Percentiles rank a stretch among this genome's conserved stretches.
These are phyloP conservation scores for Ambrosiella cleistominuta DNA, from an alignment of 2,329 filamentous ascomycete genomes.

Conservation along the genomic window DNA sequence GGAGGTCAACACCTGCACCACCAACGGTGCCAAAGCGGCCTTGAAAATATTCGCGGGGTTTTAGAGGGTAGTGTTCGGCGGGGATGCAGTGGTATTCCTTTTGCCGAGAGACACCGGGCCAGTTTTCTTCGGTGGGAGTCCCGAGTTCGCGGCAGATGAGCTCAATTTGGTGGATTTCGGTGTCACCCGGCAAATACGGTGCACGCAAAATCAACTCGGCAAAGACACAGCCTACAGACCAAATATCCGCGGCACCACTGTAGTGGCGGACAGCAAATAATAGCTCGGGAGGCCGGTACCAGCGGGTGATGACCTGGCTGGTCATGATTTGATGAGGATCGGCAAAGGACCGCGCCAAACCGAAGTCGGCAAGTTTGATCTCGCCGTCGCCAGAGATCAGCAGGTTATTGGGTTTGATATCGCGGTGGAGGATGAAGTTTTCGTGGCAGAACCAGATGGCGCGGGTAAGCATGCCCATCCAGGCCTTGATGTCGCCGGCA, in stretches of 20 bases:
- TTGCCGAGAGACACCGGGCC: slow-evolving; percentile 75
- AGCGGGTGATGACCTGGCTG: slow-evolving; percentile 83
- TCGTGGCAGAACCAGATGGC: slow-evolving; percentile 95
- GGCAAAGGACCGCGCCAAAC: slow-evolving; percentile 73
- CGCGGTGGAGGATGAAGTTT: slow-evolving; percentile 82
- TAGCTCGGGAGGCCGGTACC: slow-evolving; percentile 90
- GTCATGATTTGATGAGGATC: slow-evolving; percentile 86
- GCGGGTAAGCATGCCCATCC: slow-evolving; percentile 93
- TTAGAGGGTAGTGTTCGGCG: slow-evolving; percentile 39
- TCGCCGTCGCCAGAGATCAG: slow-evolving; percentile 84
- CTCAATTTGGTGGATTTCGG: slow-evolving; percentile 70
- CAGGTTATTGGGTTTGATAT: slow-evolving; percentile 98
- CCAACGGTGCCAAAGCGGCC: slow-evolving; percentile 66
- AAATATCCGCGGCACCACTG: slow-evolving; percentile 78
- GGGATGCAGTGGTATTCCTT: slow-evolving; percentile 57
- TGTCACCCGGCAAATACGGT: slow-evolving; percentile 69
- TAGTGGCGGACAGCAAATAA: slow-evolving; percentile 84
- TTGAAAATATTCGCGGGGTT: slow-evolving; percentile 55
- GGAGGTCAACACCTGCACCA: slow-evolving; percentile 64
- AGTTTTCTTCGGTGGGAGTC: slow-evolving; percentile 83
- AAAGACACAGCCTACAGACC: slow-evolving; percentile 85
- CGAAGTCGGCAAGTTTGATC: slow-evolving; percentile 94
- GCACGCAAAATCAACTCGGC: slow-evolving; percentile 73
- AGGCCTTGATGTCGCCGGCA: slow-evolving; percentile 82
- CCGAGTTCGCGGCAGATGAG: slow-evolving; percentile 75